Percentiles rank a stretch among this genome's conserved stretches.
These are phyloP conservation scores for Backusella psychrophila DNA, from an alignment of 192 early-diverging fungal species.

Conservation along the genomic window DNA sequence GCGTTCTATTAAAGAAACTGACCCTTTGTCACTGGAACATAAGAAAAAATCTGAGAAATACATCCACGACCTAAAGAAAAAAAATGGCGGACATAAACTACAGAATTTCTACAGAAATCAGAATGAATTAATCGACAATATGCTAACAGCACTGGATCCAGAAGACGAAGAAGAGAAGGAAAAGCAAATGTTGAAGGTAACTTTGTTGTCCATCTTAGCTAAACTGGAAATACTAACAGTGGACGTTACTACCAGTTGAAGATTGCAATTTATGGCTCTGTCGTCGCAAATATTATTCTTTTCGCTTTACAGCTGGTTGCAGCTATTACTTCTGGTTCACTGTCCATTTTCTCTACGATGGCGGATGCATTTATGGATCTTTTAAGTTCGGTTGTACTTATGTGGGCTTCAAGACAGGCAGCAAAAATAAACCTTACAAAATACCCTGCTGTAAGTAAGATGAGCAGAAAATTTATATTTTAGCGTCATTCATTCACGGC, in stretches of 20 bases:
- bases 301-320: constrained; percentile 69
- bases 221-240: neutral
- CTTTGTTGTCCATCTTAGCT: neutral
- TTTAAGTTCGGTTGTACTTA: constrained; percentile 61
- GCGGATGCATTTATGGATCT: constrained; percentile 82
- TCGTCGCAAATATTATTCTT: constrained; percentile 63
- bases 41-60: constrained; percentile 51
- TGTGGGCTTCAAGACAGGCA: constrained; percentile 61
- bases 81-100: constrained; percentile 45
- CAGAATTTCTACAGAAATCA: constrained; percentile 76
- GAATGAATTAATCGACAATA: constrained; percentile 77
- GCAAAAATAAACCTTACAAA: constrained; percentile 59
- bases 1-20: constrained; percentile 11
- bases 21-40: constrained; percentile 40
- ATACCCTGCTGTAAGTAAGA: constrained; percentile 62
- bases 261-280: constrained; percentile 69
- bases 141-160: constrained; percentile 54
- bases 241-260: constrained; percentile 40
- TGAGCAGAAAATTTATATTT: neutral
- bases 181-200: constrained; percentile 38
- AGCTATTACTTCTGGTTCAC: constrained; percentile 69
- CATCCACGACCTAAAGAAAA: constrained; percentile 40
- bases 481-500: neutral
- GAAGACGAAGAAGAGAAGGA: constrained; percentile 39
- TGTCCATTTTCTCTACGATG: constrained; percentile 80